A percentile compares a stretch with the other conserved stretches of the same genome.
Conservation (phyloP, 2,329 filamentous ascomycete species). For the Xylaria sp. region DNA sequence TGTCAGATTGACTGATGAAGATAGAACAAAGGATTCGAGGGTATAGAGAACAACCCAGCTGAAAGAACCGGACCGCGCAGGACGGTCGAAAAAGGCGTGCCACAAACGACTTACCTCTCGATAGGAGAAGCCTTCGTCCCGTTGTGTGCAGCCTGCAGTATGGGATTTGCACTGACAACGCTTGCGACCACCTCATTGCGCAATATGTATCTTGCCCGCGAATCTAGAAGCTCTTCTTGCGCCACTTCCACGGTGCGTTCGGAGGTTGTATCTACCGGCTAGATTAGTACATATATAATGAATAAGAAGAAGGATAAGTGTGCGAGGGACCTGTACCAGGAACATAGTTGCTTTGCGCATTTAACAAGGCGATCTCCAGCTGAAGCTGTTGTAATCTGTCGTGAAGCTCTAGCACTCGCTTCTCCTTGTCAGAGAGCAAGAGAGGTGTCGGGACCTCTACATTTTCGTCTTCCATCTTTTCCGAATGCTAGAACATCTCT, state of each 20-base stretch:
- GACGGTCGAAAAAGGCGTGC: neutral
- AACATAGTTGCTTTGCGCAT: slow-evolving; percentile 50
- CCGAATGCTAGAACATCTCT: neutral
- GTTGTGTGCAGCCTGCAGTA: slow-evolving; percentile 77
- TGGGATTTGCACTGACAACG: slow-evolving; percentile 74
- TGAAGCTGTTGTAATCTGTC: slow-evolving; percentile 73
- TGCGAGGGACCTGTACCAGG: slow-evolving; percentile 41
- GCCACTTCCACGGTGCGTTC: slow-evolving; percentile 53
- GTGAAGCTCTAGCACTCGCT: slow-evolving; percentile 70
- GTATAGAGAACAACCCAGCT: neutral
- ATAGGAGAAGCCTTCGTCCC: slow-evolving; percentile 66
- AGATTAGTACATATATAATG: slow-evolving; percentile 37
- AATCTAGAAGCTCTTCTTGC: slow-evolving; percentile 70
- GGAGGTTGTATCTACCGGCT: slow-evolving; percentile 49
- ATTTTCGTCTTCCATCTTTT: slow-evolving; percentile 36
- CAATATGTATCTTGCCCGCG: slow-evolving; percentile 71
- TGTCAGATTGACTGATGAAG: slow-evolving; percentile 6
- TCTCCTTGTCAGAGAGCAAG: slow-evolving; percentile 69
- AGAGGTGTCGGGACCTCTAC: slow-evolving; percentile 47
- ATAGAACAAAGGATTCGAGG: neutral
- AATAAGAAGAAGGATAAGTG: neutral
- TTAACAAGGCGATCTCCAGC: slow-evolving; percentile 72
- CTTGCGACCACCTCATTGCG: slow-evolving; percentile 71
- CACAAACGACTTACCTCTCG: slow-evolving; percentile 63
- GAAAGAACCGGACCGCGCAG: neutral